These are phyloP conservation scores for Arthrobotrys conoides DNA, from an alignment of 2,329 filamentous ascomycete species.

Conservation along the genomic window DNA sequence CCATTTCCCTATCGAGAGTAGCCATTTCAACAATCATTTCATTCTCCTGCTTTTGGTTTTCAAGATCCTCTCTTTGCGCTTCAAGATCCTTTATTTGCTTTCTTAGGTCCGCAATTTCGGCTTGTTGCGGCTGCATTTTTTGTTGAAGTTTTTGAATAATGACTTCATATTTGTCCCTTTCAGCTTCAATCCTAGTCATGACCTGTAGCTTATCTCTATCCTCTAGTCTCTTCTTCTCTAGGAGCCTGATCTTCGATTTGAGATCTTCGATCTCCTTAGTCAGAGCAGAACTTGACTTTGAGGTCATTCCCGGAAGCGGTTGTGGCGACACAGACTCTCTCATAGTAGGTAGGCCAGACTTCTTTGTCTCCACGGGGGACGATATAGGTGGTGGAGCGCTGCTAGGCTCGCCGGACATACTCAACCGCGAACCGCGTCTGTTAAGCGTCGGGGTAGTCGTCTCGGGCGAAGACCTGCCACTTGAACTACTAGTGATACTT, in stretches of 20 bases:
- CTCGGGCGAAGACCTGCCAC: slow-evolving; percentile 67
- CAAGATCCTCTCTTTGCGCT: slow-evolving; percentile 77
- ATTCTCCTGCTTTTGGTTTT: slow-evolving; percentile 83
- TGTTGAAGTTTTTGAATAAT: slow-evolving; percentile 91
- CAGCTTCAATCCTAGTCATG: slow-evolving; percentile 81
- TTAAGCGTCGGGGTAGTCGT: slow-evolving; percentile 40
- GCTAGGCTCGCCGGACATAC: slow-evolving; percentile 48
- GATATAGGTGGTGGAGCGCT: slow-evolving; percentile 7
- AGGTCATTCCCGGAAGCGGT: slow-evolving; percentile 60
- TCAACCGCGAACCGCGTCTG: slow-evolving; percentile 52
- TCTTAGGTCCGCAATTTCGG: slow-evolving; percentile 82
- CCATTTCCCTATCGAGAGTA: slow-evolving; percentile 93
- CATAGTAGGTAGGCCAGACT: slow-evolving; percentile 63
- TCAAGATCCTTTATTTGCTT: slow-evolving; percentile 84
- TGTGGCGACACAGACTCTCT: slow-evolving; percentile 64
- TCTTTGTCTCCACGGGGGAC: slow-evolving; percentile 63
- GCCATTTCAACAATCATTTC: slow-evolving; percentile 88
- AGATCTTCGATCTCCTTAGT: slow-evolving; percentile 85
- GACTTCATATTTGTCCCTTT: slow-evolving; percentile 82
- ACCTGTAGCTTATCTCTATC: slow-evolving; percentile 87
- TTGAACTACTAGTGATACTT: slow-evolving; percentile 49
- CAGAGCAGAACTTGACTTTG: slow-evolving; percentile 67
- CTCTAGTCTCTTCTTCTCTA: slow-evolving; percentile 88
- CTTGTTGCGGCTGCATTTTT: slow-evolving; percentile 78
- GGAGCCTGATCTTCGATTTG: slow-evolving; percentile 85